Evolutionary conservation across 768 basidiomycete genomes (phyloP).

Genomic region (Auriculariales sp.): DNA sequence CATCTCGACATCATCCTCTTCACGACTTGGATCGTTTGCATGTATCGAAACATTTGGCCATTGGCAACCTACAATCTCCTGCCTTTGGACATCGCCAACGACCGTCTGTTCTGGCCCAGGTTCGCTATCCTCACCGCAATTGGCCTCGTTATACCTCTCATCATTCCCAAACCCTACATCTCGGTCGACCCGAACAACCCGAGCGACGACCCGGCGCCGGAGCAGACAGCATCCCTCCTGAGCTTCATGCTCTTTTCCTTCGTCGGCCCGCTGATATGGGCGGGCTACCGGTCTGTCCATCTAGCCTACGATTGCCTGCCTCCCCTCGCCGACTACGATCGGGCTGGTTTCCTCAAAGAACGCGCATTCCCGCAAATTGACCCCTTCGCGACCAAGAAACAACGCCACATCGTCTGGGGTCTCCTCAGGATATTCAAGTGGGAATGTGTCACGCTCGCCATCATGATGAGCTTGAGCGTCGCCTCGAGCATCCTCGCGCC

Average conservation of each 20-base stretch:
- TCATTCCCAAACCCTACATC: slow-evolving; percentile 2
- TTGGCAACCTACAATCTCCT: slow-evolving; percentile 1
- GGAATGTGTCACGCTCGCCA: background rate
- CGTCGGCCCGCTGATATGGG: slow-evolving; percentile 35
- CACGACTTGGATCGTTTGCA: background rate
- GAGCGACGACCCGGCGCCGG: slow-evolving; percentile 20
- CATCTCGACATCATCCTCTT: slow-evolving; percentile 1
- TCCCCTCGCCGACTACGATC: slow-evolving; percentile 30
- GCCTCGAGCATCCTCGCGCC: background rate
- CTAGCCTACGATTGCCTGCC: slow-evolving; percentile 29
- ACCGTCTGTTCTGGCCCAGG: background rate
- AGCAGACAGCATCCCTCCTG: slow-evolving; percentile 35
- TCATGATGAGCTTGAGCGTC: background rate
- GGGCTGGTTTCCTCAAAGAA: slow-evolving; percentile 14
- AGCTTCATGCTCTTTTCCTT: slow-evolving; percentile 33
- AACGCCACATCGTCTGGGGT: background rate
- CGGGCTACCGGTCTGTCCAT: slow-evolving; percentile 27
- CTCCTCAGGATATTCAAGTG: background rate
- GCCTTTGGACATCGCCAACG: slow-evolving; percentile 13
- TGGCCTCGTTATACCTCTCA: slow-evolving; percentile 1
- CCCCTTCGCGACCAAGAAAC: background rate
- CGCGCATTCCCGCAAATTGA: slow-evolving; percentile 1
- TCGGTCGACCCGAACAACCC: slow-evolving; percentile 13
- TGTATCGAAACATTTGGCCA: slow-evolving; percentile 2
- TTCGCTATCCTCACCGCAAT: background rate